These are phyloP conservation scores for Chrysanthemum lavandulifolium DNA, from an alignment of 129 eudicot species.

Conservation along the genomic window DNA sequence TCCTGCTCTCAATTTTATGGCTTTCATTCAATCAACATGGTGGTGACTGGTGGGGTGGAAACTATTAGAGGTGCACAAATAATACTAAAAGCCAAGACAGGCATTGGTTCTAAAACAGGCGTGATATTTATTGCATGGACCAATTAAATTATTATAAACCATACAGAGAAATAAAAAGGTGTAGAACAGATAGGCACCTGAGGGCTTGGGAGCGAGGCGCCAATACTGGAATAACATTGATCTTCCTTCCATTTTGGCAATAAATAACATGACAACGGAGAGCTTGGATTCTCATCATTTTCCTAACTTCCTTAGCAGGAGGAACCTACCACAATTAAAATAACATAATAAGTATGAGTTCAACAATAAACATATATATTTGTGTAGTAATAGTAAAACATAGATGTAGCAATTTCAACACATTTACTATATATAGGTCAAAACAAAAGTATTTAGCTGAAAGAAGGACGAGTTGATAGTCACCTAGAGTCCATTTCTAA, in stretches of 20 bases:
- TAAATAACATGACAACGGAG: slow-evolving; percentile 88
- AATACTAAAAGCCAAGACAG: not conserved
- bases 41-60: not conserved
- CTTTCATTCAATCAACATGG: not conserved
- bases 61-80: not conserved
- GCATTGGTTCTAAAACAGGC: slow-evolving; percentile 2
- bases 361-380: not conserved
- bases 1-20: not conserved
- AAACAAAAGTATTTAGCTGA: too few species aligned
- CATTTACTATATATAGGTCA: not conserved
- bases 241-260: slow-evolving; percentile 84
- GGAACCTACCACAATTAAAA: slow-evolving; percentile 58
- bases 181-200: slow-evolving; percentile 41
- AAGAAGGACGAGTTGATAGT: too few species aligned
- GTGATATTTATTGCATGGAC: not conserved
- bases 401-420: not conserved
- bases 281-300: slow-evolving; percentile 92
- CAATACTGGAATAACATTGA: slow-evolving; percentile 87
- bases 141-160: not conserved
- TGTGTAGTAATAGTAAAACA: not conserved
- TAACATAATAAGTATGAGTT: not conserved
- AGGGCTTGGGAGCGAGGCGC: slow-evolving; percentile 99
- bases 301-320: slow-evolving; percentile 84
- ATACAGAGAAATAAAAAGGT: not conserved
- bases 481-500: too few species aligned